Evolutionary conservation across 345 rosid species (phyloP), one percentile per base, ranked within the genome.

Genomic region (Eucalyptus regnans): DNA sequence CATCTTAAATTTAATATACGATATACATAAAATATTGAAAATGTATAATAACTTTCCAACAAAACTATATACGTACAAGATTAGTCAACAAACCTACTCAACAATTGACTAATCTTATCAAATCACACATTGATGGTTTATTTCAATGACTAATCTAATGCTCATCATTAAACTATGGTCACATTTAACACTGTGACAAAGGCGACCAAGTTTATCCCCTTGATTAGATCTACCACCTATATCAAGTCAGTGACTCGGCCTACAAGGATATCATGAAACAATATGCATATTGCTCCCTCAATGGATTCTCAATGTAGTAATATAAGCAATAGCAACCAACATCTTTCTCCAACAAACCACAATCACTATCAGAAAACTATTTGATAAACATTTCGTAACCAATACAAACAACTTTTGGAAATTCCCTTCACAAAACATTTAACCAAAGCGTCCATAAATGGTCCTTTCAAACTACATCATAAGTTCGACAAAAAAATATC

Each of bases 131-230:
- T 5, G 13, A 58, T 25, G 7, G 7, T 58, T 23, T n/a, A 58
- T 58, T 58, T 25, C 7, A 25, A 0, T 60, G 3, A 25, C n/a
- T 11, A 60, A 60, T 60, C 7, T 60, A 60, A 25, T 60, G n/a
- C 0, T 60, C 29, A 60, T 25, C n/a, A 0, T 60, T 10, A 25
- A 58, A 25, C 0, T 60, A 60, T 4, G n/a, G 0, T 60, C 66
- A 60, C 7, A 2, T 60, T 60, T 58, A 25, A 58, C 14, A 4
- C 4, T 3, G 2, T 58, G 66, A 25, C 4, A 58, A 9, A 58
- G n/a, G 66, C 1, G 0, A 58, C 29, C 14, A 1, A 25, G n/a
- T 23, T 0, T 25, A 10, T 0, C 29, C 64, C 66, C 0, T 60
- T 60, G n/a, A 27, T 25, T 23, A 10, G 15, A 11, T 25, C 31